Conservation (phyloP, 2,329 filamentous ascomycete genomes). For the Zymoseptoria passerinii region DNA sequence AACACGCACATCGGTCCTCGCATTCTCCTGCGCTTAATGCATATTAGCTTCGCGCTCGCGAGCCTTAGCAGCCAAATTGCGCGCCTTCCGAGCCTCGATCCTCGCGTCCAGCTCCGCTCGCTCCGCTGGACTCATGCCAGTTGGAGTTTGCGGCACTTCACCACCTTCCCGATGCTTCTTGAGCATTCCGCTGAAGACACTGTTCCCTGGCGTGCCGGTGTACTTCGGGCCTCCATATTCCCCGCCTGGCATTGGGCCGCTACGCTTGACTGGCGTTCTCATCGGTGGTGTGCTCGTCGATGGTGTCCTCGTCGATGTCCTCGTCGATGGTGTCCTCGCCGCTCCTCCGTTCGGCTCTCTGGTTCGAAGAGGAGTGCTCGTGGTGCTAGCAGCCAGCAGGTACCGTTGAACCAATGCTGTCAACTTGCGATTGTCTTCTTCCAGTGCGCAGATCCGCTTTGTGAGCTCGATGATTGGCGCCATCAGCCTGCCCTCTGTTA, state of each 20-base stretch:
- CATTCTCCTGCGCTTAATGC: too few relatives aligned
- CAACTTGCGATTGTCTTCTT: not conserved
- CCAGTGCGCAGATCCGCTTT: not conserved
- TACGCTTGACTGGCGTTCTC: not conserved
- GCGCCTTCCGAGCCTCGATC: not conserved
- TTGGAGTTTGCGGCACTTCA: not conserved
- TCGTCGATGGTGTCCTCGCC: too few relatives aligned
- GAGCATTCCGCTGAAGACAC: not conserved
- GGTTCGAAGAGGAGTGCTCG: too few relatives aligned
- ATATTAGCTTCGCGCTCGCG: too few relatives aligned
- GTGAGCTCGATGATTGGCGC: not conserved
- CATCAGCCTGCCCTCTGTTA: not conserved
- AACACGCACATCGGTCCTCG: too few relatives aligned
- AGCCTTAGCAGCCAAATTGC: not conserved
- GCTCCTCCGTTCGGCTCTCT: not conserved
- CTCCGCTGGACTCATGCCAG: not conserved
- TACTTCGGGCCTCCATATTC: slow-evolving; percentile 4
- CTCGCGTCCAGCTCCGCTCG: not conserved
- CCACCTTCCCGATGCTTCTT: not conserved
- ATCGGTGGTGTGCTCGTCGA: not conserved
- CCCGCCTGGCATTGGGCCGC: not conserved
- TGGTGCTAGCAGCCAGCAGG: not conserved
- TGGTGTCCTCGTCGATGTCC: not conserved
- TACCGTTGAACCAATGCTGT: not conserved
- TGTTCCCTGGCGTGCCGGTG: not conserved